These are phyloP conservation scores for Auricularia sp. DNA, from an alignment of 768 basidiomycete species.

Conservation along the genomic window DNA sequence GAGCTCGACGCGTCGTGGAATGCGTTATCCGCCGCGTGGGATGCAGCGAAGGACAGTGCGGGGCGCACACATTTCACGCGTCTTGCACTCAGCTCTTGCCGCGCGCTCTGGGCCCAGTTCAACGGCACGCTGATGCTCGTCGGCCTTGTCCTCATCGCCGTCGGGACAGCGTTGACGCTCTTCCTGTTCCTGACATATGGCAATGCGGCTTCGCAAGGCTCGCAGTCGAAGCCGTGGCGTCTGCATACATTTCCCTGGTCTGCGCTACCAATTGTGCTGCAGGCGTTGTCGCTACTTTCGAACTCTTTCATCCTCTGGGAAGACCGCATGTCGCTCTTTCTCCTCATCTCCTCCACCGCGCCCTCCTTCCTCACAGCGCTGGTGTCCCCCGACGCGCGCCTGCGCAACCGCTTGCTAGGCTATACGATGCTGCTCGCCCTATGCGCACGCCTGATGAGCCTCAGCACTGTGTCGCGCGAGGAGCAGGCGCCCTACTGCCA, in stretches of 20 bases:
- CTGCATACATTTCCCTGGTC: slow-evolving; percentile 1
- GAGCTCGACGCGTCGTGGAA: slow-evolving; percentile 65
- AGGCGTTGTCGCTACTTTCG: slow-evolving; percentile 70
- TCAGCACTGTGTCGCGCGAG: slow-evolving; percentile 85
- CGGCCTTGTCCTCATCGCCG: slow-evolving; percentile 53
- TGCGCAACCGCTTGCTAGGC: slow-evolving; percentile 66
- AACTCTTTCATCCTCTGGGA: slow-evolving; percentile 99
- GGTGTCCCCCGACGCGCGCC: slow-evolving; percentile 40
- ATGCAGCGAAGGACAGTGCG: slow-evolving; percentile 13
- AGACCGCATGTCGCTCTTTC: slow-evolving; percentile 69
- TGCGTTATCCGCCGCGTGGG: slow-evolving; percentile 39
- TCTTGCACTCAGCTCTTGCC: slow-evolving; percentile 57
- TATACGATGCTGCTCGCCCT: slow-evolving; percentile 57
- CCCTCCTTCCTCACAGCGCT: slow-evolving; percentile 53
- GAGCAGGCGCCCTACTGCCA: slow-evolving; percentile 86
- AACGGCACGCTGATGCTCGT: slow-evolving; percentile 64
- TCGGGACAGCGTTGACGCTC: slow-evolving; percentile 46
- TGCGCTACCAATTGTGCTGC: slow-evolving; percentile 48
- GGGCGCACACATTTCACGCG: slow-evolving; percentile 41
- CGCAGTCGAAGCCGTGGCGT: not conserved
- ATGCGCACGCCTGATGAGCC: slow-evolving; percentile 63
- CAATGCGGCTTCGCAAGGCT: not conserved
- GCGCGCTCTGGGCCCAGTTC: slow-evolving; percentile 92
- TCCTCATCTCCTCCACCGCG: slow-evolving; percentile 55
- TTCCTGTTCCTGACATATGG: slow-evolving; percentile 32